Conservation (phyloP, 768 basidiomycete species). For the Mycena metata region DNA sequence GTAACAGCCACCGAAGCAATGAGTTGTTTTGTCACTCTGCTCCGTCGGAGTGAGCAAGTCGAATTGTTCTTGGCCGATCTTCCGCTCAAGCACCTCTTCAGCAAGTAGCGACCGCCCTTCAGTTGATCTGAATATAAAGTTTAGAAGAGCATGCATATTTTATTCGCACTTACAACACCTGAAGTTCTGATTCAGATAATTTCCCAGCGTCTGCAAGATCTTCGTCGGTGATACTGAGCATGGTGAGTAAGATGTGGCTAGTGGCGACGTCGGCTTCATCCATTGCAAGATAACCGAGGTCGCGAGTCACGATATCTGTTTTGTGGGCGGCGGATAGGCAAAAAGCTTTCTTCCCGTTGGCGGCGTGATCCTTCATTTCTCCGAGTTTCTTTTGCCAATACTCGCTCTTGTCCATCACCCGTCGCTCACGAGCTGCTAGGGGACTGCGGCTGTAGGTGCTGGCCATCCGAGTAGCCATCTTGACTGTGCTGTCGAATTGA, state of each 20-base stretch:
- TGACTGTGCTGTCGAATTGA: not conserved
- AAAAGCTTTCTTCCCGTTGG: constrained; percentile 22
- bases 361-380: constrained; percentile 5
- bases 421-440: not conserved
- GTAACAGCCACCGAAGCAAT: constrained; percentile 46
- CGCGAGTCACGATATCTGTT: not conserved
- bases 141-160: not conserved
- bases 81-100: not conserved
- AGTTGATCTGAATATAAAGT: not conserved
- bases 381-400: constrained; percentile 8
- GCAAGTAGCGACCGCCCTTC: not conserved
- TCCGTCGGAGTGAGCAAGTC: not conserved
- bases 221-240: not conserved
- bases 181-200: not conserved
- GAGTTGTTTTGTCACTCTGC: constrained; percentile 14
- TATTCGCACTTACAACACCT: not conserved
- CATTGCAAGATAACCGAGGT: not conserved
- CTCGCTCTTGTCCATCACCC: not conserved
- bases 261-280: not conserved
- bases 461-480: not conserved
- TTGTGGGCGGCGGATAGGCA: constrained; percentile 8
- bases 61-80: constrained; percentile 17
- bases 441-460: constrained; percentile 1
- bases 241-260: not conserved
- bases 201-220: not conserved